A percentile compares a stretch with the other conserved stretches of the same genome.
These are phyloP conservation scores for Cytospora chrysosperma DNA, from an alignment of 2,329 filamentous ascomycete genomes.

Conservation along the genomic window DNA sequence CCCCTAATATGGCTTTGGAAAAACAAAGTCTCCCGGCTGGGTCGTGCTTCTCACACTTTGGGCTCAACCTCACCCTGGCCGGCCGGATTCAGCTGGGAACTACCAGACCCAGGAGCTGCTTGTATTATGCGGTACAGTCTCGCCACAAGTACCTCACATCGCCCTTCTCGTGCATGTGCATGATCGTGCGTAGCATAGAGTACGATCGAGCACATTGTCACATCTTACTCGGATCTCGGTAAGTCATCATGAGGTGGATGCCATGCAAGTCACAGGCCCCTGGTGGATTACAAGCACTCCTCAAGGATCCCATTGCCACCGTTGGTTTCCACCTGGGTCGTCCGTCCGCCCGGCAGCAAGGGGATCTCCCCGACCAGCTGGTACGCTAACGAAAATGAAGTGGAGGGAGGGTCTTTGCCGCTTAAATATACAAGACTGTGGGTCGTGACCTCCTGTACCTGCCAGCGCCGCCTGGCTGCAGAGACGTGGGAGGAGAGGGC, in stretches of 20 bases:
- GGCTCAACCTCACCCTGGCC: neutral
- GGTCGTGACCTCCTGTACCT: neutral
- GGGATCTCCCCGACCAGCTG: too few species aligned
- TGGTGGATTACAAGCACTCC: too few species aligned
- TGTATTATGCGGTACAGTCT: neutral
- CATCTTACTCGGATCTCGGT: neutral
- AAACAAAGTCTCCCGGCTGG: too few species aligned
- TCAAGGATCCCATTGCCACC: too few species aligned
- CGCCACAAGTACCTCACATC: neutral
- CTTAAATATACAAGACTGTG: neutral
- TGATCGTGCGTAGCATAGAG: neutral
- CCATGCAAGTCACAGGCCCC: too few species aligned
- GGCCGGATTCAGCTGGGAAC: neutral
- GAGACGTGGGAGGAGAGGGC: neutral
- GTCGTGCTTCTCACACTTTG: neutral
- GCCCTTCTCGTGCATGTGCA: neutral
- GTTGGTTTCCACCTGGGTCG: too few species aligned
- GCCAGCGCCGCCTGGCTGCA: neutral
- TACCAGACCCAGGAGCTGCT: neutral
- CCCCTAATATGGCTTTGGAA: too few species aligned
- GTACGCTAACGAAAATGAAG: too few species aligned
- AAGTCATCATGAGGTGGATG: neutral
- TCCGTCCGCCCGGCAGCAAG: too few species aligned
- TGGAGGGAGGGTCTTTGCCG: too few species aligned
- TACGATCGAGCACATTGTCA: neutral